phyloP scores from a whole-genome alignment of 2,329 filamentous ascomycete genomes.

The Diaporthe helianthi region DNA sequence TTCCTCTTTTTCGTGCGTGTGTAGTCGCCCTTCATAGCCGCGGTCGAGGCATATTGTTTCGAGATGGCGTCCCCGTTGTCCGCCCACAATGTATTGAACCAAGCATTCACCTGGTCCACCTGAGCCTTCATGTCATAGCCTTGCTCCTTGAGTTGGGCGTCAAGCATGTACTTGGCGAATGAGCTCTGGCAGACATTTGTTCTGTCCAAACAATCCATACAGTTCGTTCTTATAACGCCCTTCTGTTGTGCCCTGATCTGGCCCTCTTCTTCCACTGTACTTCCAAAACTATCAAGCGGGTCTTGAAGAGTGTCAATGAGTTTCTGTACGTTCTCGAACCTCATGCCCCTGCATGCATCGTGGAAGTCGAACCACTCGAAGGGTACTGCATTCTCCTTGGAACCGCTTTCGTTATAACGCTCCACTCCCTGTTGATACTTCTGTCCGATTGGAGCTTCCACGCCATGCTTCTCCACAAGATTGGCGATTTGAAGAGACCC shows the following conservation, averaged over 20 bases:
- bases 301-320: slow-evolving; percentile 74
- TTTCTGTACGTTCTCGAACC: slow-evolving; percentile 90
- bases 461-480: slow-evolving; percentile 86
- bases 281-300: slow-evolving; percentile 74
- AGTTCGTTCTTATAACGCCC: slow-evolving; percentile 91
- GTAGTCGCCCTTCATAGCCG: slow-evolving; percentile 95
- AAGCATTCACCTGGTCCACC: slow-evolving; percentile 78
- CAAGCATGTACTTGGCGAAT: slow-evolving; percentile 82
- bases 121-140: slow-evolving; percentile 79
- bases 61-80: slow-evolving; percentile 97
- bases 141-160: slow-evolving; percentile 77
- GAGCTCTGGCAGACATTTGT: slow-evolving; percentile 97
- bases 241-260: slow-evolving; percentile 60
- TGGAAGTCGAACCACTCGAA: slow-evolving; percentile 99
- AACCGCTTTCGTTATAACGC: slow-evolving; percentile 68
- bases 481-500: slow-evolving; percentile 80
- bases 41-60: slow-evolving; percentile 94
- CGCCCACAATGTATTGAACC: slow-evolving; percentile 97
- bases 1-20: slow-evolving; percentile 90
- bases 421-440: slow-evolving; percentile 75
- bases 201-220: slow-evolving; percentile 97
- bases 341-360: slow-evolving; percentile 90
- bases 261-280: slow-evolving; percentile 65
- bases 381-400: slow-evolving; percentile 57
- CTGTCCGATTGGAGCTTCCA: slow-evolving; percentile 80